These are phyloP conservation scores for Ettlia oleoabundans DNA, from an alignment of 139 green algal genomes.

Conservation along the genomic window DNA sequence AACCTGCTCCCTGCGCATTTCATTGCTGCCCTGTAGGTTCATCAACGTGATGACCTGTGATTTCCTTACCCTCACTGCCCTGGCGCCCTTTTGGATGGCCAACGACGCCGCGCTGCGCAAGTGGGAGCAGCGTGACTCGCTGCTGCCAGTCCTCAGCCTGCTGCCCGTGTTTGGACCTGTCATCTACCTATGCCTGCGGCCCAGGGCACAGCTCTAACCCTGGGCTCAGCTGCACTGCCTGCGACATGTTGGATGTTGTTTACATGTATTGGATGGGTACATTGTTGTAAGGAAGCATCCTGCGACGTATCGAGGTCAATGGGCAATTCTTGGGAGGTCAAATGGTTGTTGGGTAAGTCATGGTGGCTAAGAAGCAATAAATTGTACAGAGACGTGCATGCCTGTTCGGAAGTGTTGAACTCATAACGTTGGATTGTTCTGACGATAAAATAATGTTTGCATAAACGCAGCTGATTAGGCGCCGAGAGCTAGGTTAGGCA, in stretches of 20 bases:
- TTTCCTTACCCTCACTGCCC: conserved; percentile 71
- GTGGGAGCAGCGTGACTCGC: conserved; percentile 66
- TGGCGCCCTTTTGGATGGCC: conserved; percentile 86
- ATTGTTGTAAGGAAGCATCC: too few species aligned
- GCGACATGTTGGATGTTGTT: not conserved
- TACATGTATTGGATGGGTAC: too few species aligned
- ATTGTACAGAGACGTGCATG: too few species aligned
- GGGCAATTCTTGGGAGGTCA: too few species aligned
- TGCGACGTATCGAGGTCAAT: too few species aligned
- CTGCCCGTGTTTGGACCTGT: conserved; percentile 75
- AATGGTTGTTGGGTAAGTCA: too few species aligned
- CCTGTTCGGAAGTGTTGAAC: too few species aligned
- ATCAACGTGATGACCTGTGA: conserved; percentile 84
- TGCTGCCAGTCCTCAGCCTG: conserved; percentile 68
- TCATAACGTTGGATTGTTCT: too few species aligned
- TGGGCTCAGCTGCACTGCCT: not conserved
- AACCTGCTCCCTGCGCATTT: not conserved
- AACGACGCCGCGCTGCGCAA: conserved; percentile 77
- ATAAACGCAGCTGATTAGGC: not conserved
- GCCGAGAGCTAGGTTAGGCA: too few species aligned
- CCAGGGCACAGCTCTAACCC: conserved; percentile 51
- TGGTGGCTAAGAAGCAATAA: too few species aligned
- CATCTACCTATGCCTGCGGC: conserved; percentile 76
- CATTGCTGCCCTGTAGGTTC: conserved; percentile 43
- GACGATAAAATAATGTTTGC: too few species aligned